Percentiles rank a stretch among this genome's conserved stretches.
phyloP scores from a whole-genome alignment of 2,329 filamentous ascomycete genomes.

The Botrytis deweyae region DNA sequence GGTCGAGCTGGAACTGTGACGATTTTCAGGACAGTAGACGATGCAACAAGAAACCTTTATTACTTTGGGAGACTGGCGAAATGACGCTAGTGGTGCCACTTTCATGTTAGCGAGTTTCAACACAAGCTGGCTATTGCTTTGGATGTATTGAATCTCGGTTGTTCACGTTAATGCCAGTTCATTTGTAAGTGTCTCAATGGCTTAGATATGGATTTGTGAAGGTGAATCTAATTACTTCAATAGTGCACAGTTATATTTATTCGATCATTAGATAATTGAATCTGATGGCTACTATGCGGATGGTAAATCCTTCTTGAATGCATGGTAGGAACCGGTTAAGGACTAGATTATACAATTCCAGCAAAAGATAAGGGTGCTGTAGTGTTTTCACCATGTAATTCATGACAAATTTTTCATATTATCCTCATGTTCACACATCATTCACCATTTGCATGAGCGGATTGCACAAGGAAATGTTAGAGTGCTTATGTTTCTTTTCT shows the following conservation, averaged over 20 bases:
- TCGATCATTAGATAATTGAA: background rate
- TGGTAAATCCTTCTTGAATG: background rate
- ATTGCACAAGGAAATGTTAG: background rate
- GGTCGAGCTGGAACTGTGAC: background rate
- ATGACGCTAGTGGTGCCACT: background rate
- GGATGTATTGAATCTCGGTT: background rate
- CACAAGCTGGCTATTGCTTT: background rate
- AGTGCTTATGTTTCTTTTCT: background rate
- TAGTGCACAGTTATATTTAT: background rate
- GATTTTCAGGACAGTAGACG: background rate
- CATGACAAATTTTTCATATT: accelerated
- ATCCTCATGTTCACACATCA: background rate
- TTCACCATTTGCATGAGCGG: background rate
- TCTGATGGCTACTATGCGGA: background rate
- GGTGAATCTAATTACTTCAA: background rate
- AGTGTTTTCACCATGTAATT: accelerated
- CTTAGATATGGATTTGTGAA: background rate
- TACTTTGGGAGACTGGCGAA: background rate
- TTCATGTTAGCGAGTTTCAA: background rate
- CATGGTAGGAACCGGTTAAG: background rate
- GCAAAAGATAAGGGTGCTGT: background rate
- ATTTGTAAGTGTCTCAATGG: accelerated
- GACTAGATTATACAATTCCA: background rate
- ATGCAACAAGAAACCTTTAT: background rate
- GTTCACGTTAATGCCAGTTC: accelerated